Conservation (phyloP, 257 asterid species). For the Solanum habrochaites region DNA sequence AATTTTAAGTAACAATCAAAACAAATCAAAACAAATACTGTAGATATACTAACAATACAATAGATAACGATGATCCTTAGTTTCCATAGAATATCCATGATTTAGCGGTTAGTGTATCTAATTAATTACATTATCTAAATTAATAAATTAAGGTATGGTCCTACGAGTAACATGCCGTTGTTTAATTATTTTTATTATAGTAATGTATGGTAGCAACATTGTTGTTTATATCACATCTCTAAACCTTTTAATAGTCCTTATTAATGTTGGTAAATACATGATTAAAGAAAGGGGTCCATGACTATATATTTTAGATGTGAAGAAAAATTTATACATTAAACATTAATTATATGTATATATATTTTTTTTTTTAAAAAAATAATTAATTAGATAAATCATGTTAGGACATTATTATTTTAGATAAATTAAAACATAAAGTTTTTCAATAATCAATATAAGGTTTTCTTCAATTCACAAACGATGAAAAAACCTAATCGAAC, state of each 20-base stretch:
- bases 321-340: neutral
- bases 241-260: neutral
- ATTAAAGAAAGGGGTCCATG: neutral
- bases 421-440: no score
- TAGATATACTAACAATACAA: no score
- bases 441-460: no score
- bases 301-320: neutral
- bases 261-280: neutral
- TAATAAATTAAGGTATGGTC: neutral
- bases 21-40: no score
- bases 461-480: no score
- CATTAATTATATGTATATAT: no score
- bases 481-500: no score
- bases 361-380: no score
- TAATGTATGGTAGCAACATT: neutral
- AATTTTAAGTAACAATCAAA: no score
- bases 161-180: neutral
- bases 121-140: neutral
- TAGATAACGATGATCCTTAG: no score
- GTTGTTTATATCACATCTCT: neutral
- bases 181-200: neutral
- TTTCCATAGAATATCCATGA: neutral
- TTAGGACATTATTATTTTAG: no score
- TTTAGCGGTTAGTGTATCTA: neutral
- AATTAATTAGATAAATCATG: no score